phyloP scores from a whole-genome alignment of 2,329 filamentous ascomycete genomes.

The Neofusicoccum sp. region DNA sequence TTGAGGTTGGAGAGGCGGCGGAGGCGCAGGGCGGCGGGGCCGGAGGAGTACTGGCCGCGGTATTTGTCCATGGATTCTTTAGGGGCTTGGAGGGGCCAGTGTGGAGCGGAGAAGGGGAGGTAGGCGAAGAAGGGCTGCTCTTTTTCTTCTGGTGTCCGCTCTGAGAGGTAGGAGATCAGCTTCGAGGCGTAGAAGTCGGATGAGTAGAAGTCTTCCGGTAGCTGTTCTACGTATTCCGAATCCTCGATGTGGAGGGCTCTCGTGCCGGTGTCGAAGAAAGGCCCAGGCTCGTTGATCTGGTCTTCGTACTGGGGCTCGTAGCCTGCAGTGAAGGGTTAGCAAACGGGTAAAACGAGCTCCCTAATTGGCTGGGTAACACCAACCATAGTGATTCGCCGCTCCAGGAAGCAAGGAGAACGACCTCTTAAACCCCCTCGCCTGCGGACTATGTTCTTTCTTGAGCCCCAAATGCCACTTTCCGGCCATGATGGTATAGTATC shows the following conservation, averaged over 20 bases:
- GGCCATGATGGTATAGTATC: slow-evolving; percentile 63
- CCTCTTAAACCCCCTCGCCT: slow-evolving; percentile 61
- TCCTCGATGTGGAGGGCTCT: slow-evolving; percentile 37
- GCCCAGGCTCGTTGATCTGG: slow-evolving; percentile 34
- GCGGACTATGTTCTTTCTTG: slow-evolving; percentile 58
- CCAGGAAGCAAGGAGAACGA: slow-evolving; percentile 63
- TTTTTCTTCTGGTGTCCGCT: slow-evolving; percentile 37
- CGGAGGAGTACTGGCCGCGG: slow-evolving; percentile 61
- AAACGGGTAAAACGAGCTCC: background rate
- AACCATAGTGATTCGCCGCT: slow-evolving; percentile 59
- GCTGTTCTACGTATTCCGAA: slow-evolving; percentile 35
- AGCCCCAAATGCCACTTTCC: slow-evolving; percentile 62
- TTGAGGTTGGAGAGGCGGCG: slow-evolving; percentile 58
- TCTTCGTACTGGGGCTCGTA: slow-evolving; percentile 51
- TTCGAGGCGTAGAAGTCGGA: slow-evolving; percentile 42
- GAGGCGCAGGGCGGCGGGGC: slow-evolving; percentile 59
- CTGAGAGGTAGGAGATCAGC: slow-evolving; percentile 41
- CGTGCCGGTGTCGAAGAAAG: slow-evolving; percentile 45
- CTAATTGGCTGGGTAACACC: background rate
- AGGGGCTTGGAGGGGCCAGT: slow-evolving; percentile 65
- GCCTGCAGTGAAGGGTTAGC: background rate
- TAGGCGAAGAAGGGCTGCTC: slow-evolving; percentile 61
- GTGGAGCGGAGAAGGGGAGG: slow-evolving; percentile 63
- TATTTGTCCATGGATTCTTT: slow-evolving; percentile 59
- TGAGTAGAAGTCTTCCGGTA: slow-evolving; percentile 38